These are phyloP conservation scores for Leucaena leucocephala DNA, from an alignment of 306 rosid species.

Conservation along the genomic window DNA sequence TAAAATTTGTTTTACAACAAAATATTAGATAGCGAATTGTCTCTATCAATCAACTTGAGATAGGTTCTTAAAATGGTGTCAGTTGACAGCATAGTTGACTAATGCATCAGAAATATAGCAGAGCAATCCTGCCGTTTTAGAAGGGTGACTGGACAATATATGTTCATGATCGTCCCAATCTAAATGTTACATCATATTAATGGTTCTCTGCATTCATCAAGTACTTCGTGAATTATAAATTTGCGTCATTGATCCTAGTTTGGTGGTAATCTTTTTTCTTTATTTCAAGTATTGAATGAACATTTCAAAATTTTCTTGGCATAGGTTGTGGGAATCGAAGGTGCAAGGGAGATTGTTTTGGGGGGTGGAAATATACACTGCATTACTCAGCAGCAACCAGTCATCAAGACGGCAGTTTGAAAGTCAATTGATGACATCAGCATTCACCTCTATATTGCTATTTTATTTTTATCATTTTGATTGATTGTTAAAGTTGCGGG, in stretches of 20 bases:
- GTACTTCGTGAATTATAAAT: constrained; percentile 21
- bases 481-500: neutral
- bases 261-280: constrained; percentile 8
- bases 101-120: constrained; percentile 18
- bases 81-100: constrained; percentile 3
- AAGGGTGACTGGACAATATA: constrained; percentile 5
- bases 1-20: neutral
- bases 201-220: neutral
- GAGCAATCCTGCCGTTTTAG: constrained; percentile 2
- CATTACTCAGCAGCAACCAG: constrained; percentile 94
- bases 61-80: constrained; percentile 13
- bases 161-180: constrained; percentile 10
- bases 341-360: constrained; percentile 87
- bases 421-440: constrained; percentile 11
- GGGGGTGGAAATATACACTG: constrained; percentile 96
- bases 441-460: neutral
- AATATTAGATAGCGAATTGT: neutral
- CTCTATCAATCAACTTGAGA: constrained; percentile 1
- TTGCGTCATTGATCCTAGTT: neutral
- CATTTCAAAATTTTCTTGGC: constrained; percentile 31
- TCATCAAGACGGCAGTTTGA: constrained; percentile 25
- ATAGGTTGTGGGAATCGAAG: constrained; percentile 86
- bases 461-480: no score
- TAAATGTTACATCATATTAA: neutral
- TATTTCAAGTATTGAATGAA: neutral